phyloP scores from a whole-genome alignment of 2,329 filamentous ascomycete genomes.

The Nectriaceae sp. region DNA sequence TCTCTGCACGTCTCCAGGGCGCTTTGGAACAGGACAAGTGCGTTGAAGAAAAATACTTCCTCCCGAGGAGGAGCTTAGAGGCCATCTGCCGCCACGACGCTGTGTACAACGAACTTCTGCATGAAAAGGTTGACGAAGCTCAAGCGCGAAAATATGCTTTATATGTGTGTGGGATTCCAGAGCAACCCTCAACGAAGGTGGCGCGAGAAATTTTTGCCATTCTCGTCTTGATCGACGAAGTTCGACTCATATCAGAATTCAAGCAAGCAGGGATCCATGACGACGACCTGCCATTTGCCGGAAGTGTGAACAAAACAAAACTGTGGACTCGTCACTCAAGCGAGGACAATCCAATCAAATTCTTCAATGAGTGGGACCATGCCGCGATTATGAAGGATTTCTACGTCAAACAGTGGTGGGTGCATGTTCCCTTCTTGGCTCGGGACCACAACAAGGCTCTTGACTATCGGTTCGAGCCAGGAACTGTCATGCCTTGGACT shows the following conservation, averaged over 20 bases:
- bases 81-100: no score
- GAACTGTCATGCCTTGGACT: neutral
- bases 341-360: neutral
- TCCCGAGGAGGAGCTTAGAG: no score
- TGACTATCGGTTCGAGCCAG: neutral
- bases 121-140: no score
- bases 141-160: no score
- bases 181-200: no score
- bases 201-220: no score
- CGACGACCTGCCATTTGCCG: neutral
- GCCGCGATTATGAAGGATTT: neutral
- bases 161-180: no score
- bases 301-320: neutral
- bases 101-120: no score
- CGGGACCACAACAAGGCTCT: neutral
- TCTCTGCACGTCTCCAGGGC: no score
- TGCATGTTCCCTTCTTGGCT: neutral
- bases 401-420: conserved; percentile 1
- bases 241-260: neutral
- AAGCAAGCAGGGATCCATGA: neutral
- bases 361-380: neutral
- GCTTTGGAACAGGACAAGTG: no score
- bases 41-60: no score
- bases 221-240: no score
- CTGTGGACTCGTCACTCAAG: neutral